These are phyloP conservation scores for Yamadazyma epiphylla DNA, from an alignment of 1,139 yeast species.

Conservation along the genomic window DNA sequence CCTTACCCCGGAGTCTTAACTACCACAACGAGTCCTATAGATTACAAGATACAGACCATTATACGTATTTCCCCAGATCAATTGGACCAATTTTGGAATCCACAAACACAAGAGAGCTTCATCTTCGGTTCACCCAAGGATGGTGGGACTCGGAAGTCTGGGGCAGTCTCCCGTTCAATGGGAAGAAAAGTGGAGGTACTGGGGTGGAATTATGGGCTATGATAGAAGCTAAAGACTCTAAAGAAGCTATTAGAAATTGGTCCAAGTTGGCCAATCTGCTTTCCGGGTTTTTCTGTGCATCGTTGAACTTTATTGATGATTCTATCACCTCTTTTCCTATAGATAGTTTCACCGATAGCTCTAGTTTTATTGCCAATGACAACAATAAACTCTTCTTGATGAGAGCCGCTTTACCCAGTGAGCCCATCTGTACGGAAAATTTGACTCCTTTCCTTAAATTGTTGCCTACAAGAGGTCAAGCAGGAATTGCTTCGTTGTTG, in stretches of 20 bases:
- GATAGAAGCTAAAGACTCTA: constrained; percentile 58
- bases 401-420: constrained; percentile 89
- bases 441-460: constrained; percentile 89
- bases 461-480: constrained; percentile 88
- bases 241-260: constrained; percentile 67
- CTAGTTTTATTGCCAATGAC: constrained; percentile 19
- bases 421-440: constrained; percentile 96
- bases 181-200: constrained; percentile 79
- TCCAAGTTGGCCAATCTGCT: constrained; percentile 64
- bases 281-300: constrained; percentile 94
- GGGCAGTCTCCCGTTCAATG: constrained; percentile 79
- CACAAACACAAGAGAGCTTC: constrained; percentile 71
- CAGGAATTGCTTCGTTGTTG: constrained; percentile 80
- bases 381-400: constrained; percentile 49
- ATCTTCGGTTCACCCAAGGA: constrained; percentile 86
- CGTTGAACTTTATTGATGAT: constrained; percentile 81
- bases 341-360: constrained; percentile 12
- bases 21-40: constrained; percentile 16
- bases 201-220: constrained; percentile 95
- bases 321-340: constrained; percentile 75
- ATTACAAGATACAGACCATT: constrained; percentile 40
- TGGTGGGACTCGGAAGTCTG: constrained; percentile 91
- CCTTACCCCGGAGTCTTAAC: constrained; percentile 37
- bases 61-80: constrained; percentile 74
- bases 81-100: constrained; percentile 72